Conservation (phyloP, 2,329 filamentous ascomycete species). For the Madurella mycetomatis region DNA sequence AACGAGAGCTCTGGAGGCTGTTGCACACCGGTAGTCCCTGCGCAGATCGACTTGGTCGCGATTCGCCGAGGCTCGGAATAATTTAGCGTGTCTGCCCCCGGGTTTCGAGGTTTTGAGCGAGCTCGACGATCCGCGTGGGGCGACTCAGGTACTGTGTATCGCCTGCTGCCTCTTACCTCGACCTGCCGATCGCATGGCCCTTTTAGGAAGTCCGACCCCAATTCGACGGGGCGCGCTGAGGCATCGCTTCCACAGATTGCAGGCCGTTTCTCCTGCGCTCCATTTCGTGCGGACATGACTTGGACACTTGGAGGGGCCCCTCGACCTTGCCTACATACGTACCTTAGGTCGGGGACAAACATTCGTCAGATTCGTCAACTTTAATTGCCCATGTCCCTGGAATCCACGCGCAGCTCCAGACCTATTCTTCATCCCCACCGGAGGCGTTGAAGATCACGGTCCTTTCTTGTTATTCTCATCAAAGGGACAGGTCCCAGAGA, state of each 20-base stretch:
- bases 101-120: constrained; percentile 6
- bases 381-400: no score
- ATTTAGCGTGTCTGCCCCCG: constrained; percentile 5
- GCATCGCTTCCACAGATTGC: constrained; percentile 13
- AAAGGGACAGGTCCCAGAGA: not conserved
- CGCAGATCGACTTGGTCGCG: not conserved
- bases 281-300: not conserved
- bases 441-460: not conserved
- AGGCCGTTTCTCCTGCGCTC: not conserved
- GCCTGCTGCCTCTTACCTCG: not conserved
- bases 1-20: not conserved
- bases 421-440: no score
- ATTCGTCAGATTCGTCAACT: no score
- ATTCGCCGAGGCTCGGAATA: not conserved
- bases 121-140: constrained; percentile 14
- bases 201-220: constrained; percentile 21
- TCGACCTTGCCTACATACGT: no score
- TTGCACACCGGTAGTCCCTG: not conserved
- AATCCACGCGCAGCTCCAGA: no score
- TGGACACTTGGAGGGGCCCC: no score
- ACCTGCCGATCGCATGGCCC: constrained; percentile 17
- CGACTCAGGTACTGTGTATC: no score
- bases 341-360: no score
- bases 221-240: constrained; percentile 10
- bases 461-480: not conserved